Base-by-base conservation (phyloP, 2,329 filamentous ascomycete species). In the Coniella vitis region DNA sequence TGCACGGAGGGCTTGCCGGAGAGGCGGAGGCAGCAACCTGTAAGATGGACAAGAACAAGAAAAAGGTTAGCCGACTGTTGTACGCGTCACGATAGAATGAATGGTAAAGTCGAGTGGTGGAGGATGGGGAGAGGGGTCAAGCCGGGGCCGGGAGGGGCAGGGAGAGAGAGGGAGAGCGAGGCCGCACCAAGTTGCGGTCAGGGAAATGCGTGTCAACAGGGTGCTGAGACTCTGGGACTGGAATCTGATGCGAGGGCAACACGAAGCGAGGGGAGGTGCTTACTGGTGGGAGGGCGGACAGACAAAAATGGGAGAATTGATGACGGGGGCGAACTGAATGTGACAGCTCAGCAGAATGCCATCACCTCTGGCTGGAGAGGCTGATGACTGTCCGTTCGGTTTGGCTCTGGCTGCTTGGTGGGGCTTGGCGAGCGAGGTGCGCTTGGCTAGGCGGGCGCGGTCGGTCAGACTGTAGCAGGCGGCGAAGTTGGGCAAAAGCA, bases 141-240 rank as follows among this genome's bases (percentile, higher is more conserved):
- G 34, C 10, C 25, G 25, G 39, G 35, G 36, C 42, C 38, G 22
- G 31, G 36, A 44, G 4, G 29, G 39, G n/a, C n/a, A 9, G 17
- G 32, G 22, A 40, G 5, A 25, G 10, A 10, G 31, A 29, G 31
- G 31, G 40, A 38, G 12, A 22, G 47, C 45, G 10, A 29, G 10
- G 29, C 32, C 47, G 36, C 39, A 31, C 22, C 51, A 53, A 53
- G 35, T 51, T 50, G 51, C 51, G 51, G 51, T 53, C 51, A 53
- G 39, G 43, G 38, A n/a, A 39, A 47, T 34, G 43, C 22, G 41
- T 31, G 20, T 45, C 16, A 22, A 10, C 35, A 5, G 36, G 32
- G 38, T 22, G 29, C 47, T 48, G 47, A 12, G 10, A 29, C 19
- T 32, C 7, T 36, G 10, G 19, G n/a, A 16, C 9, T 7, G 21